Evolutionary conservation across 768 basidiomycete species (phyloP), one percentile per base, ranked within the genome.

Genomic region (Tulasnella sp.): DNA sequence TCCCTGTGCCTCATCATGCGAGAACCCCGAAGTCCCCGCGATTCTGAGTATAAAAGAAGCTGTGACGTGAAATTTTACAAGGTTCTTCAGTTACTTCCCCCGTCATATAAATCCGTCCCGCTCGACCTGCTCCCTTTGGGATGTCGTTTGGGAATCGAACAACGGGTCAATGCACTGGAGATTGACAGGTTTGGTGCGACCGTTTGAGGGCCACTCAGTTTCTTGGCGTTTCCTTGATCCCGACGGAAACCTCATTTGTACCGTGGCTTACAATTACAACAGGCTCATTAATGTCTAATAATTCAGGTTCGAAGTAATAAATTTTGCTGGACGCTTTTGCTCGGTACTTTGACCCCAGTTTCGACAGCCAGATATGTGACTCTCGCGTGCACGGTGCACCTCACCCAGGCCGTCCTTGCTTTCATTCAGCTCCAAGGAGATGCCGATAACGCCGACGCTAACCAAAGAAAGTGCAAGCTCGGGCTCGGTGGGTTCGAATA

Each of bases 81-180:
- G 58, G 29, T 34, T 64, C 58, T 34, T 64, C 58, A 49, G 58
- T 64, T 64, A 64, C 58, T 64, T 64, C 58, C 58, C 58, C 58
- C 58, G 58, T 64, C 58, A 64, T 29, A n/a, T 34, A 64, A 64
- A 64, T 64, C 58, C 58, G 58, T 64, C 58, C 58, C 58, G 58
- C 58, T 64, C 58, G 58, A 12, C 58, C 17, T 64, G 58, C 58
- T 64, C 58, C 58, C 58, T 64, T 34, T 64, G 58, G 58, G 58
- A 64, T 64, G 58, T 64, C 58, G 58, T 64, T 64, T 64, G 58
- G 58, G 58, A 64, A 64, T 64, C 58, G 58, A 64, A 64, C 58
- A 64, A 64, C 58, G 58, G 58, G 58, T 64, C 58, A 64, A 34
- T 34, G 58, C 58, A 64, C 58, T 64, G 58, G 58, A 64, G 58